Percentiles rank a stretch among this genome's conserved stretches.
phyloP scores from a whole-genome alignment of 148 eudicot genomes.

The Cornus suecica region DNA sequence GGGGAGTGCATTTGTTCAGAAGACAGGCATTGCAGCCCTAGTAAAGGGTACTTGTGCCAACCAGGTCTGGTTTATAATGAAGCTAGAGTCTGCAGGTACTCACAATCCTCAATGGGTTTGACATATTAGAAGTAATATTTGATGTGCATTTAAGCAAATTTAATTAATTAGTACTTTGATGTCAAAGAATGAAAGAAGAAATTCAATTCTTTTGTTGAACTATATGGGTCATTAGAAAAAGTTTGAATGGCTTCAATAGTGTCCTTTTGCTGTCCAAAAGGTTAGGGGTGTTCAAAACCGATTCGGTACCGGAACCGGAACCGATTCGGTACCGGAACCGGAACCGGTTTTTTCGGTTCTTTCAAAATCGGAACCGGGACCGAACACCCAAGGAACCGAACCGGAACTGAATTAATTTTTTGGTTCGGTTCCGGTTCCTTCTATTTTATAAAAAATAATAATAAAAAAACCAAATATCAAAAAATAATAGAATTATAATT shows the following conservation, averaged over 20 bases:
- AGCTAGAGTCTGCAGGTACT: constrained; percentile 67
- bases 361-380: no score
- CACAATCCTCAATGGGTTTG: constrained; percentile 7
- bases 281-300: no score
- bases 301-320: no score
- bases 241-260: not conserved
- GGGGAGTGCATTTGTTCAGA: constrained; percentile 72
- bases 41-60: constrained; percentile 58
- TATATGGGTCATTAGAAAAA: not conserved
- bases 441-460: no score
- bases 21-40: constrained; percentile 78
- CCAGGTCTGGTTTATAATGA: constrained; percentile 55
- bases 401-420: no score
- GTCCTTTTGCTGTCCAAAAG: no score
- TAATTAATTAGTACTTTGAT: not conserved
- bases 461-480: no score
- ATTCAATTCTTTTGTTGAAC: not conserved
- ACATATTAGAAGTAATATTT: not conserved
- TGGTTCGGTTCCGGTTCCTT: no score
- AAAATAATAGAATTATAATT: no score
- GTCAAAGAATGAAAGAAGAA: not conserved
- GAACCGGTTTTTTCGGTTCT: no score
- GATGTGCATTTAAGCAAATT: not conserved
- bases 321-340: no score
- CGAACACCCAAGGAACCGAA: no score